These are phyloP conservation scores for Amborella trichopoda DNA, from an alignment of 164 flowering plant genomes.

Conservation along the genomic window DNA sequence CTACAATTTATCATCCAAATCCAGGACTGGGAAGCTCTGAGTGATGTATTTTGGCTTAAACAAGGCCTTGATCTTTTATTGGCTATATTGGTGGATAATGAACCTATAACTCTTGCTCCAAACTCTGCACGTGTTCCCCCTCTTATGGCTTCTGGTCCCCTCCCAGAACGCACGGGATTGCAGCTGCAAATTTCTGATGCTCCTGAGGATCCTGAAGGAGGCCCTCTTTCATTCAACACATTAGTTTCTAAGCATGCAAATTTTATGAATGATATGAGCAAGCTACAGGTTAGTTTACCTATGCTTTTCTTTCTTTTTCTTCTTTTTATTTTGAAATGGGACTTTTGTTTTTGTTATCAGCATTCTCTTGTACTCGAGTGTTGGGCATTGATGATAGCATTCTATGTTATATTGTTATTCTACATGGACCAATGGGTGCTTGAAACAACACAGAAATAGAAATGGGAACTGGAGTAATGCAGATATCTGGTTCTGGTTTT, in stretches of 20 bases:
- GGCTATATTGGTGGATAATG: constrained; percentile 74
- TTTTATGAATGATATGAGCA: constrained; percentile 77
- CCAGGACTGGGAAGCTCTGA: constrained; percentile 96
- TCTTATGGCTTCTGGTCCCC: constrained; percentile 35
- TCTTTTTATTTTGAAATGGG: neutral
- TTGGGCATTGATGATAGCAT: no score
- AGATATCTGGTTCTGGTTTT: no score
- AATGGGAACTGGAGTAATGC: no score
- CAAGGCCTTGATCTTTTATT: constrained; percentile 98
- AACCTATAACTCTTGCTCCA: constrained; percentile 86
- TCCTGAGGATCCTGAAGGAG: constrained; percentile 49
- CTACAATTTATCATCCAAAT: constrained; percentile 83
- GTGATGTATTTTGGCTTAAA: constrained; percentile 98
- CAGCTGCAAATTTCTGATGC: constrained; percentile 42
- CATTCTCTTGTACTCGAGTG: no score
- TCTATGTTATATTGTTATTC: no score
- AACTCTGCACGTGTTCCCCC: constrained; percentile 81
- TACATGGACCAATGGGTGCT: no score
- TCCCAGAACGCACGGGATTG: constrained; percentile 40
- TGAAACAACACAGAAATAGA: no score
- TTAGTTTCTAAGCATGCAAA: constrained; percentile 65
- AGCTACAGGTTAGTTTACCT: constrained; percentile 57
- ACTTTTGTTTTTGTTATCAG: no score
- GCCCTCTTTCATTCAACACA: constrained; percentile 56
- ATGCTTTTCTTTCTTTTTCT: neutral